A percentile compares a stretch with the other conserved stretches of the same genome.
These are phyloP conservation scores for Thielaviopsis punctulata DNA, from an alignment of 2,329 filamentous ascomycete species.

Conservation along the genomic window DNA sequence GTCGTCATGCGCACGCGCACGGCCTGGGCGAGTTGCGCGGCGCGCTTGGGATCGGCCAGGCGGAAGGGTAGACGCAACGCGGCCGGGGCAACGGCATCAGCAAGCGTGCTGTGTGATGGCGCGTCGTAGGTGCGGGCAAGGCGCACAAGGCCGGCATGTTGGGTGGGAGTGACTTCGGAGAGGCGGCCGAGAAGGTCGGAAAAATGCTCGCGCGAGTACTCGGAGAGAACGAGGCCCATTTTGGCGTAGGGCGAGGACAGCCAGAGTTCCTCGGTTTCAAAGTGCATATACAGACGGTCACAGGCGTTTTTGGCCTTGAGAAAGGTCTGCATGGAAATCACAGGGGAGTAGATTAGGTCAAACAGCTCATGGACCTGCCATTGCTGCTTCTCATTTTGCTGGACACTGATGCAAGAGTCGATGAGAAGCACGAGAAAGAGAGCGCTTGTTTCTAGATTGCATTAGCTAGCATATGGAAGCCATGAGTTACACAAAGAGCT, in stretches of 20 bases:
- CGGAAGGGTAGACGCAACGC: not conserved
- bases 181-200: not conserved
- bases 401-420: not conserved
- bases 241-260: not conserved
- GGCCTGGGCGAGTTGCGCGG: not conserved
- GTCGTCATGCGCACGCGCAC: not conserved
- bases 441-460: not conserved
- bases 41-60: not conserved
- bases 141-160: not conserved
- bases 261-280: not conserved
- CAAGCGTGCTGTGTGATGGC: not conserved
- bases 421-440: not conserved
- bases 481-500: too few relatives aligned
- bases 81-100: not conserved
- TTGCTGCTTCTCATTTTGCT: not conserved
- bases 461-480: not conserved
- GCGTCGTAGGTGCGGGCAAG: not conserved
- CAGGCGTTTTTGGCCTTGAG: not conserved
- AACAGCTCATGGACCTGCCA: not conserved
- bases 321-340: not conserved
- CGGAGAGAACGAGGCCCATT: not conserved
- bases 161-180: not conserved
- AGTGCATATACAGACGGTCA: not conserved
- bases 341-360: not conserved
- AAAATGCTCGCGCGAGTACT: not conserved